These are phyloP conservation scores for Triticum urartu DNA, from an alignment of 176 grass and related monocot genomes.

Conservation along the genomic window DNA sequence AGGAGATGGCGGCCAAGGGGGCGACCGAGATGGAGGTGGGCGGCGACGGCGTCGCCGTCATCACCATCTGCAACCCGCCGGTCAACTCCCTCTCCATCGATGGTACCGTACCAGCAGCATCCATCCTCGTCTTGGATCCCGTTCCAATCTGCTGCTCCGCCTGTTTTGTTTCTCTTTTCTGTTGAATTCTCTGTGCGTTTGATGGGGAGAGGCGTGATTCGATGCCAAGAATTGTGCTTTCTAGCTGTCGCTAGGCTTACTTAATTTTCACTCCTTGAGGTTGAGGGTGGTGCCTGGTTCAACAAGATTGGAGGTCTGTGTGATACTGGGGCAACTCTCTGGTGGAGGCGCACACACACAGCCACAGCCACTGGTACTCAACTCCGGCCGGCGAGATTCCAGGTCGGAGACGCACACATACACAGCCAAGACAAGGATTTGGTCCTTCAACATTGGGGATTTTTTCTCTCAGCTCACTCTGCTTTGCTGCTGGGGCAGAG, in stretches of 20 bases:
- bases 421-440: too few relatives aligned
- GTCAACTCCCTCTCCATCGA: slow-evolving; percentile 82
- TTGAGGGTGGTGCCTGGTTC: not conserved
- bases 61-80: slow-evolving; percentile 84
- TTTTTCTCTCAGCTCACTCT: too few relatives aligned
- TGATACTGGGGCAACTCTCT: too few relatives aligned
- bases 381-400: too few relatives aligned
- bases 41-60: slow-evolving; percentile 79
- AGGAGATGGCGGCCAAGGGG: slow-evolving; percentile 61
- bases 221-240: not conserved
- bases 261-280: slow-evolving; percentile 13
- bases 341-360: too few relatives aligned
- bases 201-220: not conserved
- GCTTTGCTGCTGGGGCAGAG: too few relatives aligned
- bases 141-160: not conserved
- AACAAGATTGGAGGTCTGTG: not conserved
- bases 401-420: too few relatives aligned
- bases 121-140: not conserved
- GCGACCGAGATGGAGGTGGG: slow-evolving; percentile 78
- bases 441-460: too few relatives aligned
- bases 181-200: not conserved
- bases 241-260: not conserved
- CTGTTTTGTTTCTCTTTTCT: not conserved
- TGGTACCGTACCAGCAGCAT: slow-evolving; percentile 32
- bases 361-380: too few relatives aligned